Percentiles rank a stretch among this genome's conserved stretches.
Evolutionary conservation across 441 rosid species (phyloP).

Genomic region (Populus hybrid): DNA sequence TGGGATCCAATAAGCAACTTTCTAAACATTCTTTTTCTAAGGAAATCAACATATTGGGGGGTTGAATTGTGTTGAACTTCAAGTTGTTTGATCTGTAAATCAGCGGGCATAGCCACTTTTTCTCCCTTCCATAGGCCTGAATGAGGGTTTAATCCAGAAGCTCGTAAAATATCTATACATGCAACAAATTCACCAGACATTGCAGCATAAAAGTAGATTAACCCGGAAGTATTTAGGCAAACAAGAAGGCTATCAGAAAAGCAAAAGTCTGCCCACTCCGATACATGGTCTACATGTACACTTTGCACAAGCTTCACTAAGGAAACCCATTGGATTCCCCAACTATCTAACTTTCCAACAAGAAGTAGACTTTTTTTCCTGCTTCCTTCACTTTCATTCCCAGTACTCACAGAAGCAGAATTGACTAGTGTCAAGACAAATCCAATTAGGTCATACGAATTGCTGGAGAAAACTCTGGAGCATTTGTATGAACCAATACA

Average conservation of each 20-base stretch:
- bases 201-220: slow-evolving; percentile 55
- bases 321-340: slow-evolving; percentile 87
- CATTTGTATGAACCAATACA: slow-evolving; percentile 54
- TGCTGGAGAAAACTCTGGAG: slow-evolving; percentile 73
- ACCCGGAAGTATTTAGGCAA: slow-evolving; percentile 76
- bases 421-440: slow-evolving; percentile 54
- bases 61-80: slow-evolving; percentile 31
- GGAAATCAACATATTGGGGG: slow-evolving; percentile 24
- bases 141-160: slow-evolving; percentile 44
- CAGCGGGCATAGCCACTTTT: slow-evolving; percentile 27
- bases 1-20: slow-evolving; percentile 67
- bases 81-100: slow-evolving; percentile 27
- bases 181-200: slow-evolving; percentile 66
- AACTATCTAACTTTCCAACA: slow-evolving; percentile 57
- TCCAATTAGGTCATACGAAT: slow-evolving; percentile 72
- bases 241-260: slow-evolving; percentile 78
- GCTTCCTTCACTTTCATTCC: slow-evolving; percentile 35
- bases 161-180: slow-evolving; percentile 52
- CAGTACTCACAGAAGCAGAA: slow-evolving; percentile 32
- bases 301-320: slow-evolving; percentile 54
- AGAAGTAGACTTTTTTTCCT: slow-evolving; percentile 43
- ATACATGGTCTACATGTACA: slow-evolving; percentile 32
- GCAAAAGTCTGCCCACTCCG: slow-evolving; percentile 80
- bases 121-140: slow-evolving; percentile 31
- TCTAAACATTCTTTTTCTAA: slow-evolving; percentile 57